Evolutionary conservation across 129 eudicot genomes (phyloP), one percentile per base, ranked within the genome.

Genomic region (Chrysanthemum lavandulifolium): DNA sequence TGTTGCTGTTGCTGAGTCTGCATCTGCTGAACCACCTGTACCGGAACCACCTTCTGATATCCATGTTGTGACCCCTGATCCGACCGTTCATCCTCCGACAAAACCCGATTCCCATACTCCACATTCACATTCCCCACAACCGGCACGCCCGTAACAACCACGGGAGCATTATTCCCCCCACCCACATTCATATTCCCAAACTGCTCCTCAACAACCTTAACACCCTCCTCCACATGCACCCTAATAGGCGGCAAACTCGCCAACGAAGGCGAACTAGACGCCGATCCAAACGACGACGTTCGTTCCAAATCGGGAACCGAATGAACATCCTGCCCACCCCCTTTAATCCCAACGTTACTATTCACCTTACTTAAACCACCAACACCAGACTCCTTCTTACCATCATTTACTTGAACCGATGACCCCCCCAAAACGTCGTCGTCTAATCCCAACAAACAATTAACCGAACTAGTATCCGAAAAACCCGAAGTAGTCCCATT

Each of bases 61-160:
- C 16, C 81, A 69, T 59, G 25, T 62, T 77, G 81, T 58, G 64
- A 50, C 21, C 84, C 84, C 18, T 80, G 86, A 21, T 83, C 93
- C 21, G 93, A 87, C 74, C 90, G 87, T 81, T 87, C 93, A 65
- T 89, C 90, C 67, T 90, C 91, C 0, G 94, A 90, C 21, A 78
- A 61, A 63, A 74, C 79, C 60, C 87, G 73, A 68, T 76, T 82
- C 11, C 51, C 2, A 21, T 69, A 76, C 71, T 79, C 91, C 33
- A 77, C 81, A 36, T 36, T 36, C 45, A 36, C 45, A 36, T 33
- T 33, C 45, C 45, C 45, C 45, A 36, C 45, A 36, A 36, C 7
- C 45, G 47, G 47, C 18, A 63, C 25, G 47, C 55, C 61, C 55
- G 83, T 71, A 77, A 79, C 27, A 48, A 45, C 61, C 50, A 82